A percentile compares a stretch with the other conserved stretches of the same genome.
These are phyloP conservation scores for Lentinula detonsa DNA, from an alignment of 768 basidiomycete genomes.

Conservation along the genomic window DNA sequence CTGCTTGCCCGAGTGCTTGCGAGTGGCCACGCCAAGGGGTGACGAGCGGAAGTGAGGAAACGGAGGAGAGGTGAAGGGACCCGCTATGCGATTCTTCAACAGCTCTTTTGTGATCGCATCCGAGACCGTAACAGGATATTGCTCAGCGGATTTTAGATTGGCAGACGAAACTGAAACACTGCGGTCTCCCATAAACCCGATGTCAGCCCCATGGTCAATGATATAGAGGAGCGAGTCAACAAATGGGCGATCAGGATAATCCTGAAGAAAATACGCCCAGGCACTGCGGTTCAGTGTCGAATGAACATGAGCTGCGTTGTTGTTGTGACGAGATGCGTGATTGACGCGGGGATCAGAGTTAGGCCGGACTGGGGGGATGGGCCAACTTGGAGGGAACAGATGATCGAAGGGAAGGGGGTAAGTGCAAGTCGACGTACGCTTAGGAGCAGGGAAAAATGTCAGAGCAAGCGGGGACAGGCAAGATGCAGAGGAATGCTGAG, in stretches of 20 bases:
- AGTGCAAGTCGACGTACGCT: neutral
- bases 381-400: neutral
- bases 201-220: constrained; percentile 19
- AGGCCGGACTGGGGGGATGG: neutral
- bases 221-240: constrained; percentile 18
- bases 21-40: constrained; percentile 18
- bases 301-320: neutral
- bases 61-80: constrained; percentile 17
- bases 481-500: neutral
- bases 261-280: neutral
- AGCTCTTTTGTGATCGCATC: constrained; percentile 5
- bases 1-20: constrained; percentile 17
- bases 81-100: constrained; percentile 11
- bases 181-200: constrained; percentile 18
- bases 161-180: constrained; percentile 4
- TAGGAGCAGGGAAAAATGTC: neutral
- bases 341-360: neutral
- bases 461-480: neutral
- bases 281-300: neutral
- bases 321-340: neutral
- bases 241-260: constrained; percentile 14
- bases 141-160: constrained; percentile 20
- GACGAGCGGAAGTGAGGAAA: constrained; percentile 15
- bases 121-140: constrained; percentile 4
- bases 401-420: neutral